phyloP scores from a whole-genome alignment of 169 alveolate species.

The Toxoplasma gondii region DNA sequence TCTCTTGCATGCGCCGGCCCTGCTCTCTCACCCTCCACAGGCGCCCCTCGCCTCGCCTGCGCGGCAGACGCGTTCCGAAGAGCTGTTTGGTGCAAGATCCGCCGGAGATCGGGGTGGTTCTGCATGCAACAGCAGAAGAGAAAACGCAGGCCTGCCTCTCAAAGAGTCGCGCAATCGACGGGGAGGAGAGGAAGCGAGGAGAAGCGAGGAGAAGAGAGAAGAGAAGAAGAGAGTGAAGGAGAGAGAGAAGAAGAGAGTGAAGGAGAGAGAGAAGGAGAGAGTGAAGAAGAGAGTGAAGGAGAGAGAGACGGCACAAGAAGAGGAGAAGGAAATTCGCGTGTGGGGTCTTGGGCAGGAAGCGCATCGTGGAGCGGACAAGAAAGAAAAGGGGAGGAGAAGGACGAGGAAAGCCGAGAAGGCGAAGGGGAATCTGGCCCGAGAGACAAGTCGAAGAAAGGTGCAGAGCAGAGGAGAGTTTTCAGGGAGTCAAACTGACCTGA shows the following conservation, averaged over 20 bases:
- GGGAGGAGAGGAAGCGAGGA: no score
- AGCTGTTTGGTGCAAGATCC: not conserved
- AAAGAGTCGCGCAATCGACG: no score
- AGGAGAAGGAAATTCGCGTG: not conserved
- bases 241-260: not conserved
- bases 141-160: not conserved
- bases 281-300: not conserved
- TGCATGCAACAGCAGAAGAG: not conserved
- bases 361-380: not conserved
- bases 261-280: not conserved
- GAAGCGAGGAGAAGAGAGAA: no score
- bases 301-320: not conserved
- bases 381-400: not conserved
- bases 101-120: constrained; percentile 11
- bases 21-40: not conserved
- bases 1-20: not conserved
- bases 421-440: no score
- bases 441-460: no score
- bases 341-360: no score
- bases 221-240: constrained; percentile 11
- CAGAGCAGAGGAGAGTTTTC: no score
- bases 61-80: not conserved
- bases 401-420: not conserved
- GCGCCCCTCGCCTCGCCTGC: not conserved
- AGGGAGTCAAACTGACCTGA: not conserved